Evolutionary conservation across 345 rosid genomes (phyloP).

Genomic region (Bruguiera sexangula): DNA sequence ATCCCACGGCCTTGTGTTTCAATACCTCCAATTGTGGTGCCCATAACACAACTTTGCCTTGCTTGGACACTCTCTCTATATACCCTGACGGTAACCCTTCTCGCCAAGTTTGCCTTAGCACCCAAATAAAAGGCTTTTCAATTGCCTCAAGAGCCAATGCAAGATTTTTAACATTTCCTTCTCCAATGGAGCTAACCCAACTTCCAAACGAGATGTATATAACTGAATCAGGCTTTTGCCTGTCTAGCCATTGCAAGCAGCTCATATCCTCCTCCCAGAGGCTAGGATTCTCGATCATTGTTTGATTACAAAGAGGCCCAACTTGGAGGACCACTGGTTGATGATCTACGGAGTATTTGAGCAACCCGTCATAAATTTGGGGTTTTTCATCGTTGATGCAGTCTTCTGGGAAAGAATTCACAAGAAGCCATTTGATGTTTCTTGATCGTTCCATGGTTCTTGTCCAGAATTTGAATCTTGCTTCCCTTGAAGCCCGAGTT

Average conservation of each 20-base stretch:
- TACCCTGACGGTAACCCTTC: conserved; percentile 54
- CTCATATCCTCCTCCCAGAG: conserved; percentile 63
- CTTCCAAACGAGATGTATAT: conserved; percentile 76
- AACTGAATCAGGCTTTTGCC: conserved; percentile 47
- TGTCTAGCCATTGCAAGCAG: conserved; percentile 62
- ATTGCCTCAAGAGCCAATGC: conserved; percentile 52
- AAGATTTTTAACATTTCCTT: conserved; percentile 41
- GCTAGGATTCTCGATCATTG: conserved; percentile 38
- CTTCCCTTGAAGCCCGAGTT: conserved; percentile 41
- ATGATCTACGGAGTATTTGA: not conserved
- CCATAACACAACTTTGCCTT: conserved; percentile 63
- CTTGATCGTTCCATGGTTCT: conserved; percentile 48
- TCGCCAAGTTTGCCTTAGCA: conserved; percentile 45
- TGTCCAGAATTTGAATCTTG: conserved; percentile 74
- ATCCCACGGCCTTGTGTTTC: conserved; percentile 44
- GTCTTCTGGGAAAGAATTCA: conserved; percentile 61
- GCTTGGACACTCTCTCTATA: conserved; percentile 33
- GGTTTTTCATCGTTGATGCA: not conserved
- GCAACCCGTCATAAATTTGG: not conserved
- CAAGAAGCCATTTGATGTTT: conserved; percentile 52
- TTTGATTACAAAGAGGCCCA: conserved; percentile 43
- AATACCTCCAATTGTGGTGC: conserved; percentile 65
- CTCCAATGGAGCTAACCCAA: conserved; percentile 78
- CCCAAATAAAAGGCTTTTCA: conserved; percentile 64
- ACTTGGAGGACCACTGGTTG: conserved; percentile 36